phyloP scores from a whole-genome alignment of 257 asterid genomes.

The Plantago major region DNA sequence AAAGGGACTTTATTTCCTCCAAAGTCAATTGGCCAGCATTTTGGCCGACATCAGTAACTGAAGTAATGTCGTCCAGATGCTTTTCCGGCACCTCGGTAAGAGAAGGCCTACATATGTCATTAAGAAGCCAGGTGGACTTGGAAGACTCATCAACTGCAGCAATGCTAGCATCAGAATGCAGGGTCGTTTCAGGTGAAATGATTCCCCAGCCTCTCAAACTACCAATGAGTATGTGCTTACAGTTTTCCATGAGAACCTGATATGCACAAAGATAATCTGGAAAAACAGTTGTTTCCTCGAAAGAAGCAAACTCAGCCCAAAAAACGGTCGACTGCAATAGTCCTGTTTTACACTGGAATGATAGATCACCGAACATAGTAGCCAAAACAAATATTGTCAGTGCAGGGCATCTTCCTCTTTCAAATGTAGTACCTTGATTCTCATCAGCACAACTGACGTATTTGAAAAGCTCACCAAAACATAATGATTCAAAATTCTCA shows the following conservation, averaged over 20 bases:
- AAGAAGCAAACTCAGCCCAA: conserved; percentile 70
- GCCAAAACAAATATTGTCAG: conserved; percentile 71
- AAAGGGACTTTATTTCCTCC: conserved; percentile 47
- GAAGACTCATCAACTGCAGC: conserved; percentile 37
- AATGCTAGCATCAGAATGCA: conserved; percentile 38
- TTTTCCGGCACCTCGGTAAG: conserved; percentile 32
- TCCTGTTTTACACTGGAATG: conserved; percentile 54
- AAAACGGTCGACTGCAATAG: conserved; percentile 42
- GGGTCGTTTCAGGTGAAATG: conserved; percentile 47
- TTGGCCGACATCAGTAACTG: conserved; percentile 32
- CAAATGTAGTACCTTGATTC: conserved; percentile 29
- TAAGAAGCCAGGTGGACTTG: conserved; percentile 51
- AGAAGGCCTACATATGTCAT: conserved; percentile 42
- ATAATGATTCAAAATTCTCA: conserved; percentile 70
- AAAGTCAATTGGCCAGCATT: conserved; percentile 35
- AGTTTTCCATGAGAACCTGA: conserved; percentile 73
- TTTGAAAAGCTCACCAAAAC: conserved; percentile 74
- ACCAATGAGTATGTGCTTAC: conserved; percentile 49
- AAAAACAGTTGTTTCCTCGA: conserved; percentile 47
- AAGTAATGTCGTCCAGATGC: conserved; percentile 28
- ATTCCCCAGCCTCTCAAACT: conserved; percentile 53
- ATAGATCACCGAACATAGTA: conserved; percentile 64
- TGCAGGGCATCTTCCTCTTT: conserved; percentile 52
- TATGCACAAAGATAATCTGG: conserved; percentile 81
- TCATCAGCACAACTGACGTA: conserved; percentile 33